A percentile compares a stretch with the other conserved stretches of the same genome.
phyloP scores from a whole-genome alignment of 805 yeast species.

The Candida wancherniae region DNA sequence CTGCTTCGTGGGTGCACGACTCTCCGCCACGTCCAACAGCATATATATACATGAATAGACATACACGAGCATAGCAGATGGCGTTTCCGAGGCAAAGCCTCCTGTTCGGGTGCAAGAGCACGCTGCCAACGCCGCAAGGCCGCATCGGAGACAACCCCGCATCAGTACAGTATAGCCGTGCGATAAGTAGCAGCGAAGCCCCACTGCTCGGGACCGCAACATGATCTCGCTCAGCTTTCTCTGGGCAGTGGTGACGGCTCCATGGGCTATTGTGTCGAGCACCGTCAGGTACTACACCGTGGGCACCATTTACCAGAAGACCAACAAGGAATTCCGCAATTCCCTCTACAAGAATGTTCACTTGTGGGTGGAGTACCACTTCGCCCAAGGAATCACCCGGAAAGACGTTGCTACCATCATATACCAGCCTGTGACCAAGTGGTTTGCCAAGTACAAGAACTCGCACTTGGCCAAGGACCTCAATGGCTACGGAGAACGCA shows the following conservation, averaged over 20 bases:
- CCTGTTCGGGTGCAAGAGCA: too few species aligned
- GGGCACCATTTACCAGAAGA: conserved; percentile 28
- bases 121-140: too few species aligned
- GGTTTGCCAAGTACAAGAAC: conserved; percentile 13
- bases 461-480: conserved; percentile 12
- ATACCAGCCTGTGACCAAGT: conserved; percentile 19
- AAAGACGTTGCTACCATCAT: conserved; percentile 20
- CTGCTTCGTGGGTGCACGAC: too few species aligned
- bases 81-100: too few species aligned
- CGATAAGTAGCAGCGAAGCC: too few species aligned
- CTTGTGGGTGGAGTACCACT: conserved; percentile 23
- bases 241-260: conserved; percentile 21
- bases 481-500: conserved; percentile 13
- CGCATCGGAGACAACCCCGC: too few species aligned
- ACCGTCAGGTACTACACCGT: conserved; percentile 25
- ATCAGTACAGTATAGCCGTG: too few species aligned
- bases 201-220: too few species aligned
- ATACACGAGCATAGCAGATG: too few species aligned
- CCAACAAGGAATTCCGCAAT: conserved; percentile 25
- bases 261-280: conserved; percentile 19
- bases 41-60: too few species aligned
- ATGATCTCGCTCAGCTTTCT: conserved; percentile 20
- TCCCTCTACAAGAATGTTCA: conserved; percentile 28
- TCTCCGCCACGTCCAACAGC: too few species aligned
- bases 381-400: conserved; percentile 21